Conservation (phyloP, 2,329 filamentous ascomycete genomes). For the Microdochium trichocladiopsis region DNA sequence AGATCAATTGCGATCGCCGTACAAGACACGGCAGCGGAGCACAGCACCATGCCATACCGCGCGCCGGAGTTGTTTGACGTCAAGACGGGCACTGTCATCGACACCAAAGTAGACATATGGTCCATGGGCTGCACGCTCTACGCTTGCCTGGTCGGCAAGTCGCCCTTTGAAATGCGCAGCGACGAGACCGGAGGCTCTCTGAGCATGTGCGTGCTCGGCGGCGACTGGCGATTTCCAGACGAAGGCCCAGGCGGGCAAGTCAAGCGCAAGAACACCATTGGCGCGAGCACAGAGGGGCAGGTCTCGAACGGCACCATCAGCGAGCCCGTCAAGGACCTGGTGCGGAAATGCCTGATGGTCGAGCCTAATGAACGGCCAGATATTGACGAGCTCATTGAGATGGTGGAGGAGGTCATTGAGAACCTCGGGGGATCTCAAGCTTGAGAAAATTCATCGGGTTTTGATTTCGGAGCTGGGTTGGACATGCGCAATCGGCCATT, state of each 20-base stretch:
- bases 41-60: conserved; percentile 97
- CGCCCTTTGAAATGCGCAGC: conserved; percentile 89
- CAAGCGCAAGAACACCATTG: conserved; percentile 34
- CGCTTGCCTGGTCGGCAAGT: conserved; percentile 93
- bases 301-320: conserved; percentile 51
- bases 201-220: conserved; percentile 85
- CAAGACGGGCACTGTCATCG: conserved; percentile 83
- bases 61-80: conserved; percentile 97
- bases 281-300: conserved; percentile 17
- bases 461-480: too few relatives aligned
- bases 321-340: conserved; percentile 78
- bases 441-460: too few relatives aligned
- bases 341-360: conserved; percentile 77
- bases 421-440: conserved; percentile 20
- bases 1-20: conserved; percentile 85
- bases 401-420: conserved; percentile 23
- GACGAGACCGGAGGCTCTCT: conserved; percentile 94
- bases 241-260: conserved; percentile 57
- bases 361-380: conserved; percentile 78
- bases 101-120: conserved; percentile 98
- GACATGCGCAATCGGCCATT: too few relatives aligned
- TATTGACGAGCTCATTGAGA: conserved; percentile 24
- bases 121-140: conserved; percentile 96
- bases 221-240: conserved; percentile 95
- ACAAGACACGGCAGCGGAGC: conserved; percentile 91